Percentiles rank a stretch among this genome's conserved stretches.
phyloP scores from a whole-genome alignment of 2,329 filamentous ascomycete species.

The Phoma herbarum region DNA sequence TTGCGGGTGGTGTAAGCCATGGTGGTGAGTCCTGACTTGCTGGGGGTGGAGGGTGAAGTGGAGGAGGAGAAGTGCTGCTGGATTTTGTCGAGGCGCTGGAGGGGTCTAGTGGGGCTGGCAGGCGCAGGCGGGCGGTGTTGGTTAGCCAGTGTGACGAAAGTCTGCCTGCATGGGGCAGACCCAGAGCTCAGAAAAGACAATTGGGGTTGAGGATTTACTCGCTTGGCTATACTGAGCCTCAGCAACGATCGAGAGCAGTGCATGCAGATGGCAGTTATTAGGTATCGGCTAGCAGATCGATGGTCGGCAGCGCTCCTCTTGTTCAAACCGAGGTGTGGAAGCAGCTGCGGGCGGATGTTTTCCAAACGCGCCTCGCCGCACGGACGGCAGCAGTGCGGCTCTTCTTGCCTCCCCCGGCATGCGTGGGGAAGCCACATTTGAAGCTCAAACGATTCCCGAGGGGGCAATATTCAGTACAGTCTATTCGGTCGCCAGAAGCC shows the following conservation, averaged over 20 bases:
- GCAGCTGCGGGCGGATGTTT: conserved; percentile 27
- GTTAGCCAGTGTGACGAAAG: conserved; percentile 53
- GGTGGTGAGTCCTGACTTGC: conserved; percentile 38
- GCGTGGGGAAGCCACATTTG: conserved; percentile 12
- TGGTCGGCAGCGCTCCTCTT: conserved; percentile 19
- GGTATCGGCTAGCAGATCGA: conserved; percentile 27
- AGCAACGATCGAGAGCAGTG: conserved; percentile 27
- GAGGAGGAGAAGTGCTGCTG: conserved; percentile 52
- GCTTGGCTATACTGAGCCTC: conserved; percentile 39
- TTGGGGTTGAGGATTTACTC: conserved; percentile 25
- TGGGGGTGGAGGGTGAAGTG: conserved; percentile 28
- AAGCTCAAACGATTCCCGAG: not conserved
- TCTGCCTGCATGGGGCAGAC: conserved; percentile 49
- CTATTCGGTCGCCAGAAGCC: conserved; percentile 58
- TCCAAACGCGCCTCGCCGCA: conserved; percentile 18
- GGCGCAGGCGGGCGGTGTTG: conserved; percentile 44
- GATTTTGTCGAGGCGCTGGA: conserved; percentile 53
- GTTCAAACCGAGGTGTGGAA: conserved; percentile 37
- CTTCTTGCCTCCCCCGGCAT: conserved; percentile 10
- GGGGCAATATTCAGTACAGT: conserved; percentile 51
- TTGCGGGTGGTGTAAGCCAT: conserved; percentile 84
- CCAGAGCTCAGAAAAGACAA: conserved; percentile 33
- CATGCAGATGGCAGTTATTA: conserved; percentile 36
- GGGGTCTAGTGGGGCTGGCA: conserved; percentile 51
- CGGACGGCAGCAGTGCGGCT: conserved; percentile 9